Evolutionary conservation across 2,329 filamentous ascomycete genomes (phyloP).

Genomic region (Helotiales sp.): DNA sequence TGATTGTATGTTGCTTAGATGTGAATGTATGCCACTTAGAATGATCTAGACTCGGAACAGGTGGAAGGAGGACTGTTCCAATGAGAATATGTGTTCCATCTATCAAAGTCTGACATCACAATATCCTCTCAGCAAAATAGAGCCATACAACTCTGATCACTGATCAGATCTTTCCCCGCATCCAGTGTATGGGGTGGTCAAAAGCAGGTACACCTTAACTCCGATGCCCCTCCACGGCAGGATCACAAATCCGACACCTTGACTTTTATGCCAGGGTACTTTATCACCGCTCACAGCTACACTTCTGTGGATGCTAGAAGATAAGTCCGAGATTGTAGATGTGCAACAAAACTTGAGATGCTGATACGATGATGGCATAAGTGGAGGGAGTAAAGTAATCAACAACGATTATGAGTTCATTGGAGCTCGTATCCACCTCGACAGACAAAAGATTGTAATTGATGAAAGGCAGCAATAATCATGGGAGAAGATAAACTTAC

Average conservation of each 20-base stretch:
- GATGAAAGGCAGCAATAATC: too few species aligned
- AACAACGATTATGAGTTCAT: background rate
- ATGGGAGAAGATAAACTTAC: slow-evolving; percentile 39
- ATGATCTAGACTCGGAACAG: too few species aligned
- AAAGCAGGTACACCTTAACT: background rate
- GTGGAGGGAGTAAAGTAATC: background rate
- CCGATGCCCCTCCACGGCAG: background rate
- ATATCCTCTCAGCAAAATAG: background rate
- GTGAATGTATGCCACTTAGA: too few species aligned
- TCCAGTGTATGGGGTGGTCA: background rate
- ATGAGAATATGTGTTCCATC: too few species aligned
- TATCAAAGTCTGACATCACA: too few species aligned
- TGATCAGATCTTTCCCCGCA: background rate
- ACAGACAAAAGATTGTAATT: background rate
- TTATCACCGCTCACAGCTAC: background rate
- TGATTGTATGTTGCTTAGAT: too few species aligned
- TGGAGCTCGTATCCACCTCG: background rate
- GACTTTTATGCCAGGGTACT: background rate
- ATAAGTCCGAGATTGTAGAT: slow-evolving; percentile 18
- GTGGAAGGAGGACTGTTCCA: too few species aligned
- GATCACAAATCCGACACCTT: background rate
- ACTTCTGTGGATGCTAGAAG: background rate
- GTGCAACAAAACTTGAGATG: slow-evolving; percentile 13
- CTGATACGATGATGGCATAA: background rate
- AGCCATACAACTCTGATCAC: background rate